Evolutionary conservation across 192 early-diverging fungal species (phyloP).

Genomic region (Coemansia sp.): DNA sequence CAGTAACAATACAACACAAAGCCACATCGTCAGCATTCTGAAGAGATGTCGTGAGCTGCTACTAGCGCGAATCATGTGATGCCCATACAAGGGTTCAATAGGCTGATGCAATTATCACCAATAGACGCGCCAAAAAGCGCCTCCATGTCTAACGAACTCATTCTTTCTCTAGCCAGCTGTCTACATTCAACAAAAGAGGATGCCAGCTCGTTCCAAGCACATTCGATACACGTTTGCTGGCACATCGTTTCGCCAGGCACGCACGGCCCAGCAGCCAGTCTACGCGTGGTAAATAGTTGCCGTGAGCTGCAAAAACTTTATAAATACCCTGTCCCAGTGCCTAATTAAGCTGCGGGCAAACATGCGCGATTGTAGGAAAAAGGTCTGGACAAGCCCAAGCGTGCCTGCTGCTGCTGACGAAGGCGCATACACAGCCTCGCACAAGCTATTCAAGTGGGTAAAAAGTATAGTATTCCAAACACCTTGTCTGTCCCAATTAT

Average conservation of each 20-base stretch:
- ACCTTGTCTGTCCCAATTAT: neutral
- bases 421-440: slow-evolving; percentile 1
- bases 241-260: slow-evolving; percentile 16
- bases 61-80: neutral
- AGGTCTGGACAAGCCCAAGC: slow-evolving; percentile 21
- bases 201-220: slow-evolving; percentile 38
- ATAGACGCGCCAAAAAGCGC: neutral
- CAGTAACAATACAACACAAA: slow-evolving; percentile 1
- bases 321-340: no score
- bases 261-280: slow-evolving; percentile 32
- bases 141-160: no score
- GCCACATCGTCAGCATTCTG: neutral
- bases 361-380: slow-evolving; percentile 14
- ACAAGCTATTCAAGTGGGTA: slow-evolving; percentile 36
- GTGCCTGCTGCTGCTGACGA: slow-evolving; percentile 8
- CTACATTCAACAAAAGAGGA: no score
- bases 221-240: slow-evolving; percentile 41
- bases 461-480: slow-evolving; percentile 27
- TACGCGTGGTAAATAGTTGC: slow-evolving; percentile 41
- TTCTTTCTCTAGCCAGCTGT: no score
- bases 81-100: no score
- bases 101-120: no score
- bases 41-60: neutral
- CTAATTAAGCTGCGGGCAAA: slow-evolving; percentile 1
- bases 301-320: no score